These are phyloP conservation scores for Ogataea philodendri DNA, from an alignment of 805 yeast genomes.

Conservation along the genomic window DNA sequence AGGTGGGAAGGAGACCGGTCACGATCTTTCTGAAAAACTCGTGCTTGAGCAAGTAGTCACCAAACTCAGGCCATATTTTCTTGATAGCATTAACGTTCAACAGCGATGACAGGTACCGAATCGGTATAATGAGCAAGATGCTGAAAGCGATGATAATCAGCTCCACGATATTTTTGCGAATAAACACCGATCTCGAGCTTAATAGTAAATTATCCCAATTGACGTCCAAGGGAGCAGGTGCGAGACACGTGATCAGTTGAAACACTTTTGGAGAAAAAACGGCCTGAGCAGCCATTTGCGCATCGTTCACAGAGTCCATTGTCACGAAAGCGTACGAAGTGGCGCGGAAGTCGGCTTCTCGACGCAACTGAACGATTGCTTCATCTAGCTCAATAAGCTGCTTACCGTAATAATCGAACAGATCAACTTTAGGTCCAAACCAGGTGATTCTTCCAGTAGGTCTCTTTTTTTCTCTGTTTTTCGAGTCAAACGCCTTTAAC, in stretches of 20 bases:
- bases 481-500: constrained; percentile 20
- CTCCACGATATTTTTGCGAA: constrained; percentile 34
- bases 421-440: constrained; percentile 32
- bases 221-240: constrained; percentile 96
- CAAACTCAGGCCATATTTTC: constrained; percentile 59
- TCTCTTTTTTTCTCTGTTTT: constrained; percentile 15
- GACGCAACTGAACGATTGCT: constrained; percentile 36
- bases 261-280: constrained; percentile 87
- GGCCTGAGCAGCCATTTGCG: constrained; percentile 97
- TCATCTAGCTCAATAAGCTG: constrained; percentile 39
- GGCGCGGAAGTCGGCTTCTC: constrained; percentile 39
- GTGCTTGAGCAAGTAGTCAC: constrained; percentile 49
- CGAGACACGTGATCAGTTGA: constrained; percentile 76
- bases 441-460: constrained; percentile 25
- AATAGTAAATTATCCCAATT: constrained; percentile 66
- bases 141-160: constrained; percentile 46
- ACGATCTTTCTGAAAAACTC: constrained; percentile 53
- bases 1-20: constrained; percentile 62
- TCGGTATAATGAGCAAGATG: constrained; percentile 52
- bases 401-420: constrained; percentile 36
- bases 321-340: constrained; percentile 69
- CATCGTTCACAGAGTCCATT: constrained; percentile 90
- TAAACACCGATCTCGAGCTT: constrained; percentile 37
- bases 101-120: constrained; percentile 55
- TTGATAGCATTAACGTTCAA: constrained; percentile 54